Conservation (phyloP, 371 early-diverging fungal species). For the Actinomortierella wolfii region DNA sequence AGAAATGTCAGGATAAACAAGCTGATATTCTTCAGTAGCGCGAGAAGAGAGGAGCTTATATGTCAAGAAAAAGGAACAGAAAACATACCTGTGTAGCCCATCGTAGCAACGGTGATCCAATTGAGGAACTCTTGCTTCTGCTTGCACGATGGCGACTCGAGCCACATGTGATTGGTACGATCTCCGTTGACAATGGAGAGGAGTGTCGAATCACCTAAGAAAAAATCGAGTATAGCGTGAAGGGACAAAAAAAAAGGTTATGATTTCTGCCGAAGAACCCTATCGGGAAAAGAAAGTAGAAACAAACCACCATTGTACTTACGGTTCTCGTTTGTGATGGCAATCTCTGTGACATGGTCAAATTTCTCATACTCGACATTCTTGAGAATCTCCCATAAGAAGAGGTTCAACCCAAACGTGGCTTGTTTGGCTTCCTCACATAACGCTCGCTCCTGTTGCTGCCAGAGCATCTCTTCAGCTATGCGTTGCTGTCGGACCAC, state of each 20-base stretch:
- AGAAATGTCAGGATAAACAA: too few relatives aligned
- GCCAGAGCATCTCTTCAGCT: conserved; percentile 30
- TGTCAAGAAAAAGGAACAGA: neutral
- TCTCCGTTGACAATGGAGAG: conserved; percentile 29
- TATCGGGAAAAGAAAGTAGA: too few relatives aligned
- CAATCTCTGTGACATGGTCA: conserved; percentile 11
- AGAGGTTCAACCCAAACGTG: conserved; percentile 21
- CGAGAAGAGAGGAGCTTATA: too few relatives aligned
- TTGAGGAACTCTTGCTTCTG: conserved; percentile 38
- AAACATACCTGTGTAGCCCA: conserved; percentile 17
- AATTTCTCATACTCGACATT: conserved; percentile 23
- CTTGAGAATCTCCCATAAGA: conserved; percentile 8
- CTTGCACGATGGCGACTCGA: conserved; percentile 31
- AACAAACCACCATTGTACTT: too few relatives aligned
- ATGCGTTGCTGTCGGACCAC: conserved; percentile 18
- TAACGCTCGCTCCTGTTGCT: conserved; percentile 11
- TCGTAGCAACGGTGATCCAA: conserved; percentile 15
- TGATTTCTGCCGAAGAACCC: too few relatives aligned
- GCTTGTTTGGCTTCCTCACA: conserved; percentile 11
- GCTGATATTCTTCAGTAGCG: too few relatives aligned
- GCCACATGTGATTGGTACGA: conserved; percentile 27
- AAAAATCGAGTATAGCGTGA: neutral
- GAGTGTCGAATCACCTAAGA: conserved; percentile 12
- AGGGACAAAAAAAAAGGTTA: neutral
- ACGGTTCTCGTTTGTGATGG: conserved; percentile 26